Evolutionary conservation across 2,329 filamentous ascomycete genomes (phyloP).

Genomic region (Knufia fluminis): DNA sequence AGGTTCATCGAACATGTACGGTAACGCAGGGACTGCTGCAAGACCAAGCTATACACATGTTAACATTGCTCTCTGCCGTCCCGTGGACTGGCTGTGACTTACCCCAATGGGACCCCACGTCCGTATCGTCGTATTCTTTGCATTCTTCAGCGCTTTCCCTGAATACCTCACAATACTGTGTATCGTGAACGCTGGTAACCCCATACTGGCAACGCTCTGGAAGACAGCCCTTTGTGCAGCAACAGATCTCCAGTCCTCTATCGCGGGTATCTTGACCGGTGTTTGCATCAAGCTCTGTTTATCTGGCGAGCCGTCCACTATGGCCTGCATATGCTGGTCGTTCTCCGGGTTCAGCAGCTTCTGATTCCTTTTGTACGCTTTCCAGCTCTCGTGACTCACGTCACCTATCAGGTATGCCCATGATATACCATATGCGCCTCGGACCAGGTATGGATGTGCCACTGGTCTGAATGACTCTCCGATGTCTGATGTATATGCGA

Average conservation of each 20-base stretch:
- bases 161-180: constrained; percentile 88
- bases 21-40: constrained; percentile 32
- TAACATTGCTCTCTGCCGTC: background rate
- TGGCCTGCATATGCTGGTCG: constrained; percentile 27
- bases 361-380: constrained; percentile 84
- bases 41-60: constrained; percentile 44
- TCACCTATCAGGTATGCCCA: constrained; percentile 91
- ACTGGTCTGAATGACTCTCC: constrained; percentile 93
- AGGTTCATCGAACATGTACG: constrained; percentile 53
- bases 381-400: constrained; percentile 87
- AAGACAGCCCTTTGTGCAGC: constrained; percentile 88
- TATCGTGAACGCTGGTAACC: constrained; percentile 84
- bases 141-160: constrained; percentile 71
- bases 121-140: constrained; percentile 64
- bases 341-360: constrained; percentile 59
- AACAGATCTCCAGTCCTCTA: constrained; percentile 84
- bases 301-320: background rate
- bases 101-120: constrained; percentile 89
- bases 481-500: constrained; percentile 93
- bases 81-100: constrained; percentile 33
- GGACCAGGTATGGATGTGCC: constrained; percentile 74
- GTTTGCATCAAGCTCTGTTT: background rate
- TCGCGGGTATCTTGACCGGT: constrained; percentile 52
- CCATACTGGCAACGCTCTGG: constrained; percentile 87
- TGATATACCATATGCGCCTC: constrained; percentile 76